Conservation (phyloP, 2,329 filamentous ascomycete species). For the Alternaria hordeiaustralica region DNA sequence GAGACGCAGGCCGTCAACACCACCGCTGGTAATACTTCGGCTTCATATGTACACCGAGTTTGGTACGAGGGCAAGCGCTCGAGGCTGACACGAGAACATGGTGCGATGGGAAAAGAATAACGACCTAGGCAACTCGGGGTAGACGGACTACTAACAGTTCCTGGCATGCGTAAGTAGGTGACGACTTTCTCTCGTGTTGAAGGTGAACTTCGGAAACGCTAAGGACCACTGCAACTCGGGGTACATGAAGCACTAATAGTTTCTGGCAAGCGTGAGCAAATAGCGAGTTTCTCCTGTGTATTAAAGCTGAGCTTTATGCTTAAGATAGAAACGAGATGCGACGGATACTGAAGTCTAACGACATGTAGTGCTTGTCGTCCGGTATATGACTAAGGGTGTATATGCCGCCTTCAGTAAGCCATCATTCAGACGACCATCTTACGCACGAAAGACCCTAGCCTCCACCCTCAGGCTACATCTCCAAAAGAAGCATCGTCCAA, state of each 20-base stretch:
- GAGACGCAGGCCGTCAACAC: too few species aligned
- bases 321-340: background rate
- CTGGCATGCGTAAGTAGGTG: background rate
- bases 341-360: background rate
- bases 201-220: background rate
- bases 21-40: background rate
- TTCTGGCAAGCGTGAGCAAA: background rate
- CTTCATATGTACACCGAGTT: background rate
- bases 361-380: background rate
- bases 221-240: background rate
- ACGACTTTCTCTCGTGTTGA: background rate
- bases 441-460: background rate
- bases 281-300: background rate
- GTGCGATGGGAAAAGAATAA: background rate
- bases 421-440: background rate
- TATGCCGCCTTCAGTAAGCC: background rate
- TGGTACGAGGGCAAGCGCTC: background rate
- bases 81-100: fast-evolving
- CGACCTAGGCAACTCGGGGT: background rate
- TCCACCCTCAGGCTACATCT: background rate
- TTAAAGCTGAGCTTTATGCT: background rate
- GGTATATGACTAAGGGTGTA: background rate
- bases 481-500: background rate
- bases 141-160: background rate
- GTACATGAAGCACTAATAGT: background rate